Conservation (phyloP, 345 rosid species). For the Populus pruinosa region DNA sequence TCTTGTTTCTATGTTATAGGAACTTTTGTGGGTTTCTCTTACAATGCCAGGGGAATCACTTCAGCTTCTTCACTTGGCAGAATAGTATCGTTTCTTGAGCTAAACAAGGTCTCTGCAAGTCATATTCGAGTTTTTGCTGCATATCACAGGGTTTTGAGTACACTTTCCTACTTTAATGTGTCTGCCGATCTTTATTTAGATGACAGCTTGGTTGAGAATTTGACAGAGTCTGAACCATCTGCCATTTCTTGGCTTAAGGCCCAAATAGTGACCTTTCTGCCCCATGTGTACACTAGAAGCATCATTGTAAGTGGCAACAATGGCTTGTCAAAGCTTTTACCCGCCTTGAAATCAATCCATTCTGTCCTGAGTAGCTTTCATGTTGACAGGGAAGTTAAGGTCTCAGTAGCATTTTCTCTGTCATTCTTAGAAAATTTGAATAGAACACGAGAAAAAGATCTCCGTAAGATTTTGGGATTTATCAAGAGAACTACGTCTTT, state of each 20-base stretch:
- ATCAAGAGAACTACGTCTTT: slow-evolving; percentile 25
- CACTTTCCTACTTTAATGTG: slow-evolving; percentile 11
- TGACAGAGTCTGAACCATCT: slow-evolving; percentile 22
- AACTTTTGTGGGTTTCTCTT: slow-evolving; percentile 36
- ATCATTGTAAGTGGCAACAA: slow-evolving; percentile 17
- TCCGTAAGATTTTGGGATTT: slow-evolving; percentile 24
- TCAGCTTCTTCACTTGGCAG: slow-evolving; percentile 15
- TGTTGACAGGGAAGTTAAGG: slow-evolving; percentile 17
- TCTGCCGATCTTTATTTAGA: slow-evolving; percentile 34
- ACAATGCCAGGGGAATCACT: slow-evolving; percentile 15
- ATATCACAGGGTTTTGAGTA: slow-evolving; percentile 17
- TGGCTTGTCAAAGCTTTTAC: slow-evolving; percentile 28
- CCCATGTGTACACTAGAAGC: slow-evolving; percentile 30
- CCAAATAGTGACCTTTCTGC: slow-evolving; percentile 13
- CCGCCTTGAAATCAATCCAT: slow-evolving; percentile 29
- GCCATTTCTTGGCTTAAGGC: slow-evolving; percentile 38
- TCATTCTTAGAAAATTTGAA: slow-evolving; percentile 36
- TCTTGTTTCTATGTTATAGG: slow-evolving; percentile 14
- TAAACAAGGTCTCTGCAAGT: slow-evolving; percentile 20
- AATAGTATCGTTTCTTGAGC: slow-evolving; percentile 22
- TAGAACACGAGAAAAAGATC: slow-evolving; percentile 15
- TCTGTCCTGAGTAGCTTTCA: slow-evolving; percentile 14
- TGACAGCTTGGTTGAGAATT: slow-evolving; percentile 22
- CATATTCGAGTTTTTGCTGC: slow-evolving; percentile 19
- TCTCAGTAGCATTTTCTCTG: slow-evolving; percentile 39